Evolutionary conservation across 2,329 filamentous ascomycete species (phyloP), one percentile per base, ranked within the genome.

Genomic region (Leptographium radiaticola): DNA sequence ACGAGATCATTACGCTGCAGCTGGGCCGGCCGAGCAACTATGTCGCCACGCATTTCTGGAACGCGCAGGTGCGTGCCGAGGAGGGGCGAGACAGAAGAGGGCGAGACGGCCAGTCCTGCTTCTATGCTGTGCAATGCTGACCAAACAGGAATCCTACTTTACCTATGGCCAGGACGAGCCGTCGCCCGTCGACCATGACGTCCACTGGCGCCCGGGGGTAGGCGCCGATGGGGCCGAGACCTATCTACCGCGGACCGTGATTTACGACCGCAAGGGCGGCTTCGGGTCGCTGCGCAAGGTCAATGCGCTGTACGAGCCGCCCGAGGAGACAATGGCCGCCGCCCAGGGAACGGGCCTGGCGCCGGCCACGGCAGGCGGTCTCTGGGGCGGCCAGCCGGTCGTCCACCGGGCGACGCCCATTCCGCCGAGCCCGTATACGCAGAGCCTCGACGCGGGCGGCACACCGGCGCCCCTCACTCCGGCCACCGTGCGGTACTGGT

Each of bases 11-110:
- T 57, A 96, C 91, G 0, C 74, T 98, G 47, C 93, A 98, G 74
- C 82, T 97, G 56, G 93, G 93, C 45, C 86, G 95, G 66, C 83
- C 87, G 65, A 90, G 87, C 67, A 98, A 98, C 68, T 95, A 96
- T 64, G 73, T 94, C 25, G 90, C 86, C 34, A 94, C 90, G 0
- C 93, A 98, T 71, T 98, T 96, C 68, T 98, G 93, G 93, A 98
- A 98, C 63, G 76, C 87, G 7, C 91, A 95, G 75, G 87, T 88
- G 63, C 58, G 65, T 33, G 31, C 18, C 30, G n/a, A 18, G n/a
- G 3, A 15, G 8, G 39, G 12, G 9, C 12, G 25, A 30, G 12
- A 31, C 8, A 44, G 8, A 25, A 5, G 25, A 25, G 25, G 25
- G 3, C 25, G 5, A 25, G 25, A 5, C 3, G 5, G 25, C 5